phyloP scores from a whole-genome alignment of 2,329 filamentous ascomycete species.

The Pseudogymnoascus sp. region DNA sequence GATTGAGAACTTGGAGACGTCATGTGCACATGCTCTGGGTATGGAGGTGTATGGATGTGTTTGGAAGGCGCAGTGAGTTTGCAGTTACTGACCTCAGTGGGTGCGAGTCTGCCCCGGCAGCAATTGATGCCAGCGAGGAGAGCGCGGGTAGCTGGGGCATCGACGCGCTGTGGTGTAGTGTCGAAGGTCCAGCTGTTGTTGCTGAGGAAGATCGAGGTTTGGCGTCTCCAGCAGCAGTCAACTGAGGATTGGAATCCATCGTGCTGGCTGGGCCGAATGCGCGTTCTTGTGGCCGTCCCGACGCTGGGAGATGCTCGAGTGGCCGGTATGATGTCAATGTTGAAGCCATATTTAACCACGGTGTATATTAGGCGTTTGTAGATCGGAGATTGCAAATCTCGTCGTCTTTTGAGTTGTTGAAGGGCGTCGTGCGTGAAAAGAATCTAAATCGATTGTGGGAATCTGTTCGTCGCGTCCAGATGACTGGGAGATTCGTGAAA shows the following conservation, averaged over 20 bases:
- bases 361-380: neutral
- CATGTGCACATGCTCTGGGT: neutral
- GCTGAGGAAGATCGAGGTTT: conserved; percentile 46
- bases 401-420: neutral
- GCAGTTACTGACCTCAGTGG: conserved; percentile 37
- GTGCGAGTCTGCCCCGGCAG: conserved; percentile 39
- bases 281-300: conserved; percentile 30
- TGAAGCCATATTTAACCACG: neutral
- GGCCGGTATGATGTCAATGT: conserved; percentile 7
- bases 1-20: neutral
- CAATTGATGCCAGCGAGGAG: conserved; percentile 50
- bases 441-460: neutral
- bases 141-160: conserved; percentile 43
- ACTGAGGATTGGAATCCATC: conserved; percentile 33
- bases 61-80: neutral
- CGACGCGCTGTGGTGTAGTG: conserved; percentile 34
- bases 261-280: conserved; percentile 32
- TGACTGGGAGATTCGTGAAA: conserved; percentile 6
- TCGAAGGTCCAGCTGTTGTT: conserved; percentile 36
- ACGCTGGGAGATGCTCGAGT: neutral
- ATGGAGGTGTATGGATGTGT: neutral
- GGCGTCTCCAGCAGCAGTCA: conserved; percentile 40
- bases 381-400: neutral
- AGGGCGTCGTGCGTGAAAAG: neutral
- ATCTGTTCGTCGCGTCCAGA: conserved; percentile 5